phyloP scores from a whole-genome alignment of 352 stramenopile species.

The Phytophthora vignae region DNA sequence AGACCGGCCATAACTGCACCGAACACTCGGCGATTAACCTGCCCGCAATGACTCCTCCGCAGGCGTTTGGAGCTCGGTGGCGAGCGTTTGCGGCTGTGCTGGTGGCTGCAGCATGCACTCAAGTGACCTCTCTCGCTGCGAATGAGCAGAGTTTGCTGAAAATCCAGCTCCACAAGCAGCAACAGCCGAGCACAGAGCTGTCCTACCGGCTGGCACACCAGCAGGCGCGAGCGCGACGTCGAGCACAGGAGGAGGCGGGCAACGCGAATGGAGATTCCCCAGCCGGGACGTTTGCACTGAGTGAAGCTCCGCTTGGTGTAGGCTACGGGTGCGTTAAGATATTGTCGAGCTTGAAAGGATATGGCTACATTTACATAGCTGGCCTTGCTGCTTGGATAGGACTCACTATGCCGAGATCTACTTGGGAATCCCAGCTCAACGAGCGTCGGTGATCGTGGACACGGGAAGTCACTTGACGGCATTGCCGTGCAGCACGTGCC shows the following conservation, averaged over 20 bases:
- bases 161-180: slow-evolving; percentile 38
- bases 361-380: background rate
- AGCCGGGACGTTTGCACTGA: slow-evolving; percentile 50
- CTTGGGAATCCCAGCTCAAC: slow-evolving; percentile 78
- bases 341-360: slow-evolving; percentile 11
- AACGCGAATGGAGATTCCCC: slow-evolving; percentile 24
- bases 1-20: background rate
- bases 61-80: slow-evolving; percentile 13
- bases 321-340: slow-evolving; percentile 57
- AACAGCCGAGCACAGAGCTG: slow-evolving; percentile 17
- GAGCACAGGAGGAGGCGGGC: slow-evolving; percentile 31
- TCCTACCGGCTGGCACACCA: slow-evolving; percentile 40
- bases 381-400: slow-evolving; percentile 33
- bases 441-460: slow-evolving; percentile 87
- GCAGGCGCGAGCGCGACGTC: slow-evolving; percentile 56
- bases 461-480: slow-evolving; percentile 86
- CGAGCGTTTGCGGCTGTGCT: slow-evolving; percentile 20
- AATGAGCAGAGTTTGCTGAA: slow-evolving; percentile 29
- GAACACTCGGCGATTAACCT: slow-evolving; percentile 9
- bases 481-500: slow-evolving; percentile 74
- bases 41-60: background rate
- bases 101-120: slow-evolving; percentile 1
- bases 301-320: slow-evolving; percentile 70
- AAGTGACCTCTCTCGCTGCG: background rate
- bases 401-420: slow-evolving; percentile 90